phyloP scores from a whole-genome alignment of 2,329 filamentous ascomycete species.

The Ophiostoma angusticollis region DNA sequence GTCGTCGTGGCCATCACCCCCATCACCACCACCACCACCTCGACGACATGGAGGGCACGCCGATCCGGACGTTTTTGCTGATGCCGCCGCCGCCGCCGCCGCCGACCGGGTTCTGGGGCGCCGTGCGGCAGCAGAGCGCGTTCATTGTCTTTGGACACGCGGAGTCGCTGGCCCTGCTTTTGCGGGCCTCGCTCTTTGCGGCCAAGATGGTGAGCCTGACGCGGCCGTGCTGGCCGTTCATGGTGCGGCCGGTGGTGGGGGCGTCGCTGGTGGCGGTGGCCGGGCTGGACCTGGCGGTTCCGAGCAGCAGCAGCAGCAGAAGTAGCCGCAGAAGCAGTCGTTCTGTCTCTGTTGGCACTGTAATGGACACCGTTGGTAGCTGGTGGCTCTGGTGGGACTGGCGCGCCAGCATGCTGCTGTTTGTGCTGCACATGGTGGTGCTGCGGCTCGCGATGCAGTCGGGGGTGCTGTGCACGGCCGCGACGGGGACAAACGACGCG shows the following conservation, averaged over 20 bases:
- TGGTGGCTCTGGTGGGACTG: slow-evolving; percentile 24
- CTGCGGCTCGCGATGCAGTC: slow-evolving; percentile 21
- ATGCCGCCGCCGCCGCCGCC: slow-evolving; percentile 39
- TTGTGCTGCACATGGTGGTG: slow-evolving; percentile 23
- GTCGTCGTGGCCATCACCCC: no score
- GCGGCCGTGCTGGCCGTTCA: slow-evolving; percentile 59
- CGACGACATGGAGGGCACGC: neutral
- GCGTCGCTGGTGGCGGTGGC: slow-evolving; percentile 59
- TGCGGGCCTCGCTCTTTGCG: slow-evolving; percentile 51
- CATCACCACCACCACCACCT: no score
- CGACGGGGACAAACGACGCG: slow-evolving; percentile 3
- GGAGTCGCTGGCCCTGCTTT: slow-evolving; percentile 22
- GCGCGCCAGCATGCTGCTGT: slow-evolving; percentile 21
- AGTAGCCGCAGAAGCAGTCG: neutral
- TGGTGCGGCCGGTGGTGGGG: slow-evolving; percentile 49
- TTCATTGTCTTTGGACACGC: slow-evolving; percentile 20
- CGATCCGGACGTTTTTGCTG: slow-evolving; percentile 26
- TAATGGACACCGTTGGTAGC: slow-evolving; percentile 12
- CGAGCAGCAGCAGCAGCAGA: slow-evolving; percentile 13
- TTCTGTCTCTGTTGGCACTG: neutral
- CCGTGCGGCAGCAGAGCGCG: slow-evolving; percentile 25
- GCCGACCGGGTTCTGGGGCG: slow-evolving; percentile 24
- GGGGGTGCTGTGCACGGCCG: slow-evolving; percentile 23
- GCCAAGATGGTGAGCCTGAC: slow-evolving; percentile 54
- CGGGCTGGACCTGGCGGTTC: slow-evolving; percentile 46